phyloP scores from a whole-genome alignment of 371 early-diverging fungal species.

The Chytridium lagenaria region DNA sequence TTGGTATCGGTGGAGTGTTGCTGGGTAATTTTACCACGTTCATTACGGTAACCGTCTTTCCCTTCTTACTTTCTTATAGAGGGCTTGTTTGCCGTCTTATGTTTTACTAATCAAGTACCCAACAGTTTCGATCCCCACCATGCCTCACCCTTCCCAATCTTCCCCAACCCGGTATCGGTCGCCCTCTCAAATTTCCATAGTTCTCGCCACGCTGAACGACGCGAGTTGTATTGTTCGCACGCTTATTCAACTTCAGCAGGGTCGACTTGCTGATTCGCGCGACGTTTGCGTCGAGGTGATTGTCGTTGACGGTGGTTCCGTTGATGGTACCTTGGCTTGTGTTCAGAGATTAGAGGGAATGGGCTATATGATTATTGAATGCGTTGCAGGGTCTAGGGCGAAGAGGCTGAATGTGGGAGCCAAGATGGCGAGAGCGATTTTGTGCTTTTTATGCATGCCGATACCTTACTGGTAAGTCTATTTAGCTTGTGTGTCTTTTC shows the following conservation, averaged over 20 bases:
- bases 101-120: no score
- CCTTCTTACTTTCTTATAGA: background rate
- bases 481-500: background rate
- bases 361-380: background rate
- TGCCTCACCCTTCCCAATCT: background rate
- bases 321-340: constrained; percentile 15
- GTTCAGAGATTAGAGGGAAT: background rate
- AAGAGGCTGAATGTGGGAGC: constrained; percentile 17
- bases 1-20: constrained; percentile 13
- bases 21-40: constrained; percentile 8
- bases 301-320: constrained; percentile 10
- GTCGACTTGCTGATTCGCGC: background rate
- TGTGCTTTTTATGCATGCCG: background rate
- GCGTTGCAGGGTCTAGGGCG: constrained; percentile 8
- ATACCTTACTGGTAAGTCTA: constrained; percentile 9
- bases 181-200: constrained; percentile 8
- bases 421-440: background rate
- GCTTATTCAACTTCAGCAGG: background rate
- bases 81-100: no score
- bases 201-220: constrained; percentile 9
- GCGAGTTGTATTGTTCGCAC: constrained; percentile 13
- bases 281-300: background rate
- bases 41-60: background rate
- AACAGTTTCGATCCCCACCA: background rate
- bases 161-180: background rate